Conservation (phyloP, 1,284 basidiomycete genomes). For the Cutaneotrichosporon spelunceum region DNA sequence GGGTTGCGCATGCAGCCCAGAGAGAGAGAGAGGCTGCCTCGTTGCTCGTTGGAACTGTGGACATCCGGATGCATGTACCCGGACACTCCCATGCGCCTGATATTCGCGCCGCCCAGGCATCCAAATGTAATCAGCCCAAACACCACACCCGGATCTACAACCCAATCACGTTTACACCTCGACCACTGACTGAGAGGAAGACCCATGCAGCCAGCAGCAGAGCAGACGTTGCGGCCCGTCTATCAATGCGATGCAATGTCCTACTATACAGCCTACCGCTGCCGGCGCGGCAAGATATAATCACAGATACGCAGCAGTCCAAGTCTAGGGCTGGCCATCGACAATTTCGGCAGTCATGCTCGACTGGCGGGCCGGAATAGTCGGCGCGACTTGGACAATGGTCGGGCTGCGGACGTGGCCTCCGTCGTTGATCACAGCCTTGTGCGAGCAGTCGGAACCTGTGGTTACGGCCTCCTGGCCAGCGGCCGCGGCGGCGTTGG, state of each 20-base stretch:
- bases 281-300: not conserved
- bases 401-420: not conserved
- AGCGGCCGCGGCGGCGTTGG: not conserved
- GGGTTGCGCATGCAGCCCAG: too few relatives aligned
- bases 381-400: not conserved
- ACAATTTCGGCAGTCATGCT: not conserved
- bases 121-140: not conserved
- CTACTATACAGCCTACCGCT: slow-evolving; percentile 8
- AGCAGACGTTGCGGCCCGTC: not conserved
- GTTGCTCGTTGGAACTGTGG: too few relatives aligned
- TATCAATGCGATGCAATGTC: slow-evolving; percentile 10
- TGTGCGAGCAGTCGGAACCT: not conserved
- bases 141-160: not conserved
- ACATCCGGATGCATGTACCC: too few relatives aligned
- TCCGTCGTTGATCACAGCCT: not conserved
- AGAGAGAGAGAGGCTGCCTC: too few relatives aligned
- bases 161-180: not conserved
- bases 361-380: not conserved
- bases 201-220: not conserved
- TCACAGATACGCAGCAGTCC: not conserved
- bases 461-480: not conserved
- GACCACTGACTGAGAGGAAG: not conserved
- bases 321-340: not conserved
- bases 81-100: too few relatives aligned
- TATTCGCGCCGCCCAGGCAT: not conserved